Conservation (phyloP, 2,329 filamentous ascomycete species). For the Ascochyta rabiei region DNA sequence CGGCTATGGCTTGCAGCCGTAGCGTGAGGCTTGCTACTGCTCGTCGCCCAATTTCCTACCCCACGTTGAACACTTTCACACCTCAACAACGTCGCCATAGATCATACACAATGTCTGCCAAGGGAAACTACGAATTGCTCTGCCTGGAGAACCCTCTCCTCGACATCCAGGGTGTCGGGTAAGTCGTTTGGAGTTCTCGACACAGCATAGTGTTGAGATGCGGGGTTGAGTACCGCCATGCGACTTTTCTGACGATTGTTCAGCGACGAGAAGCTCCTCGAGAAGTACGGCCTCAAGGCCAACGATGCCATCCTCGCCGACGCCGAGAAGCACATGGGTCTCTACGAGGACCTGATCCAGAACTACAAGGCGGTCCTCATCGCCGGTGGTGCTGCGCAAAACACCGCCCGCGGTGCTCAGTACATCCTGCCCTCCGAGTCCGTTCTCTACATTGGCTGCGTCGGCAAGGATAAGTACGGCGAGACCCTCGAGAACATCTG, state of each 20-base stretch:
- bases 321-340: slow-evolving; percentile 76
- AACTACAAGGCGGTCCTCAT: slow-evolving; percentile 94
- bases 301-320: slow-evolving; percentile 98
- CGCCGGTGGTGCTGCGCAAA: slow-evolving; percentile 94
- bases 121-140: slow-evolving; percentile 84
- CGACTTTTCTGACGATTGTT: slow-evolving; percentile 31
- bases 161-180: slow-evolving; percentile 87
- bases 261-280: slow-evolving; percentile 81
- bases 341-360: slow-evolving; percentile 93
- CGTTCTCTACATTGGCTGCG: slow-evolving; percentile 91
- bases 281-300: slow-evolving; percentile 91
- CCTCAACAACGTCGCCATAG: slow-evolving; percentile 24
- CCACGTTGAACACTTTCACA: slow-evolving; percentile 25
- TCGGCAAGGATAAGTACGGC: slow-evolving; percentile 95
- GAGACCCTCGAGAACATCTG: slow-evolving; percentile 86
- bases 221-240: slow-evolving; percentile 19
- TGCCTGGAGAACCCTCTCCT: slow-evolving; percentile 97
- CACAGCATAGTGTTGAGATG: neutral
- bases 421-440: slow-evolving; percentile 91
- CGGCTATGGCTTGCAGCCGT: slow-evolving; percentile 4
- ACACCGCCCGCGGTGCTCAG: slow-evolving; percentile 92
- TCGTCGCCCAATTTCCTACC: slow-evolving; percentile 25
- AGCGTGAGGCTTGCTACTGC: slow-evolving; percentile 24
- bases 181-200: slow-evolving; percentile 33
- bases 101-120: slow-evolving; percentile 67